phyloP scores from a whole-genome alignment of 805 yeast species.

The Ogataea trehaloabstinens region DNA sequence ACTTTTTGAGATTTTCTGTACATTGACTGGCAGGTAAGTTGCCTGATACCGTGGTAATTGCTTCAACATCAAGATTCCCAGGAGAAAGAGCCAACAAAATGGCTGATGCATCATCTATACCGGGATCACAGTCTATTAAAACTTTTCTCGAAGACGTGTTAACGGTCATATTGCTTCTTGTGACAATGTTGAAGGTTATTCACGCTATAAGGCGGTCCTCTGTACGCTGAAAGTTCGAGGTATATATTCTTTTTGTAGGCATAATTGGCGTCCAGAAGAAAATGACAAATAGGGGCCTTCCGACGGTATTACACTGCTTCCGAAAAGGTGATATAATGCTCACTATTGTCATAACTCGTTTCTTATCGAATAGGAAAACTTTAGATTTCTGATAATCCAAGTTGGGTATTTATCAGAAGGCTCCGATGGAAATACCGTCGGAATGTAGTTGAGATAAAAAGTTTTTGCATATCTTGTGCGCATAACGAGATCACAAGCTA shows the following conservation, averaged over 20 bases:
- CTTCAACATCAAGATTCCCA: constrained; percentile 23
- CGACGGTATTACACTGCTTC: neutral
- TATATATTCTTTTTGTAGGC: neutral
- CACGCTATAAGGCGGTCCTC: neutral
- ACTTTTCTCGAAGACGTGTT: constrained; percentile 12
- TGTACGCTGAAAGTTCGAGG: neutral
- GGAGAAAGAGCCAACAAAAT: constrained; percentile 23
- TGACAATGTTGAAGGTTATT: neutral
- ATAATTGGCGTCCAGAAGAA: neutral
- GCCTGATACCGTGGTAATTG: constrained; percentile 30
- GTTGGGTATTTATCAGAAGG: neutral
- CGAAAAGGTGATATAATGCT: neutral
- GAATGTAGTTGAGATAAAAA: neutral
- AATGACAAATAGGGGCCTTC: neutral
- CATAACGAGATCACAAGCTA: neutral
- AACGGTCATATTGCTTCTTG: neutral
- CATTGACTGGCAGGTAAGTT: constrained; percentile 23
- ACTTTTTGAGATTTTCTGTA: constrained; percentile 21
- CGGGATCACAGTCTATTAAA: constrained; percentile 29
- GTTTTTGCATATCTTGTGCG: neutral
- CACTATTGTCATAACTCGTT: neutral
- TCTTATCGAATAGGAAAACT: neutral
- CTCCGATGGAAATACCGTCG: neutral
- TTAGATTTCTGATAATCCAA: neutral
- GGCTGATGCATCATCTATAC: constrained; percentile 28